A percentile compares a stretch with the other conserved stretches of the same genome.
phyloP scores from a whole-genome alignment of 1,284 basidiomycete species.

The Cronartium quercuum region DNA sequence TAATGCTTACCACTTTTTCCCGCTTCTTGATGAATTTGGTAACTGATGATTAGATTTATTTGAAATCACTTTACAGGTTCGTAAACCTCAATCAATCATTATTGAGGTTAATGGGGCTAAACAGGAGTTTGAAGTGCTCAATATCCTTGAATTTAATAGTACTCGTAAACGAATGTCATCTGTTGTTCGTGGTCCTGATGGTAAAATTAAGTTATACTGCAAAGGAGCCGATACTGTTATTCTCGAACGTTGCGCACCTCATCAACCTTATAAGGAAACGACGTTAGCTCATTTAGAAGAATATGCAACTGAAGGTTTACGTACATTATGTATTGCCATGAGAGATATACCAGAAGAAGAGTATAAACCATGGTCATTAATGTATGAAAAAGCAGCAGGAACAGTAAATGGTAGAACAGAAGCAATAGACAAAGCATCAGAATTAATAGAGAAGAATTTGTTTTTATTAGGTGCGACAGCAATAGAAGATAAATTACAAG shows the following conservation, averaged over 20 bases:
- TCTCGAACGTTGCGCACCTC: slow-evolving; percentile 69
- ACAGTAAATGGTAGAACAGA: slow-evolving; percentile 89
- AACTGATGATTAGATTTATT: background rate
- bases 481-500: slow-evolving; percentile 97
- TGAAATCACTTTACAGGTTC: slow-evolving; percentile 56
- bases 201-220: slow-evolving; percentile 87
- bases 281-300: slow-evolving; percentile 91
- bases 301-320: slow-evolving; percentile 90
- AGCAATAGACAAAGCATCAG: slow-evolving; percentile 87
- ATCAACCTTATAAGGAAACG: slow-evolving; percentile 74
- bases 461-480: slow-evolving; percentile 91
- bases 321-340: slow-evolving; percentile 92
- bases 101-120: slow-evolving; percentile 68
- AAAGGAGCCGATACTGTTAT: slow-evolving; percentile 99
- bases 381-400: slow-evolving; percentile 84
- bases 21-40: background rate
- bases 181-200: slow-evolving; percentile 76
- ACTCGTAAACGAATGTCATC: slow-evolving; percentile 97
- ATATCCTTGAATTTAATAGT: slow-evolving; percentile 98
- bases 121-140: slow-evolving; percentile 83
- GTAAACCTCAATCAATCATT: slow-evolving; percentile 92
- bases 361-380: slow-evolving; percentile 77
- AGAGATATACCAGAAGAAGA: slow-evolving; percentile 85
- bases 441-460: slow-evolving; percentile 90
- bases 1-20: background rate